Evolutionary conservation across 1,139 yeast genomes (phyloP), one percentile per base, ranked within the genome.

Genomic region (Diutina scorzettiae): DNA sequence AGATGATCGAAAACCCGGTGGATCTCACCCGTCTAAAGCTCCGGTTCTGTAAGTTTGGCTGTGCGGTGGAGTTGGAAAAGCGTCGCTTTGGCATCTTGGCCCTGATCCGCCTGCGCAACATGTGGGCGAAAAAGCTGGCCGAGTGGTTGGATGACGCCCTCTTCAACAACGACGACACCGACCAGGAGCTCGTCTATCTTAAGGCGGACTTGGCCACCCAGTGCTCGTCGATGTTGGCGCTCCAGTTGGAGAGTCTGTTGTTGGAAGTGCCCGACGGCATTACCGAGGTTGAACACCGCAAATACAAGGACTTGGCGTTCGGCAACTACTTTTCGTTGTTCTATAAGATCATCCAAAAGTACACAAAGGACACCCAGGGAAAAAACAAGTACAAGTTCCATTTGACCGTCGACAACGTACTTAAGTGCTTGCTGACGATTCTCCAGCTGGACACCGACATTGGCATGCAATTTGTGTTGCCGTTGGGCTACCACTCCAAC

Each of bases 401-500:
- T 27, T 58, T 63, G 11, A 67, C 83, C 25, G 72, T 78, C 23
- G 84, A 80, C 21, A 76, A 81, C 54, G 77, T 82, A n/a, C 74
- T 84, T 43, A 64, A 67, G 31, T 75, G 85, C 32, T 66, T 85
- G 41, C 77, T 89, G 2, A 81, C 81, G 49, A 58, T 86, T 36
- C 64, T 86, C 42, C 79, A 74, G 50, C 72, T 83, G 9, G 87
- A 86, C 53, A 77, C 81, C 2, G 87, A 81, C 48, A 78, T 83
- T 41, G 95, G 95, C 8, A 66, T 85, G 54, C 78, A 77, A 43
- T 76, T 77, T 57, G 87, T 89, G 1, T 60, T 86, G 14, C 87
- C 93, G 0, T 66, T 85, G 53, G 94, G 95, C 0, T 82, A 78
- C 51, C 86, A 85, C 51, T 73, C 72, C 32, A 82, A 82, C 53